Evolutionary conservation across 2,329 filamentous ascomycete species (phyloP).

Genomic region (Xylogone sp.): DNA sequence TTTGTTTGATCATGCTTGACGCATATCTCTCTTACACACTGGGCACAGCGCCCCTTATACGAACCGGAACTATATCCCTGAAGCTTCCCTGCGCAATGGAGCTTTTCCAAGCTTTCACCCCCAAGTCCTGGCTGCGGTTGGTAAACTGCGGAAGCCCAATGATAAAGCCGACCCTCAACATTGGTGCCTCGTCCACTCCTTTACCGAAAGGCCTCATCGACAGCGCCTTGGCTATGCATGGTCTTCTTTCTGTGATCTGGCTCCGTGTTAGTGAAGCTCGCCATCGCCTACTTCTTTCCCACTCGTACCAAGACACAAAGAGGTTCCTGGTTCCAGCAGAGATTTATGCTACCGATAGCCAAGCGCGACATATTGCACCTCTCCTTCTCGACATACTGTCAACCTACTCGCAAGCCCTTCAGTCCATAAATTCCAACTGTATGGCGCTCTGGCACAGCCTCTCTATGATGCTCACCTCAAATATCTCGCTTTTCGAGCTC

Average conservation of each 20-base stretch:
- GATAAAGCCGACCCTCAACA: background rate
- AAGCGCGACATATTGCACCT: conserved; percentile 35
- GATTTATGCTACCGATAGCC: conserved; percentile 43
- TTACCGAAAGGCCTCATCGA: background rate
- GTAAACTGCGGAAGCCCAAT: background rate
- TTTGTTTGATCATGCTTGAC: conserved; percentile 18
- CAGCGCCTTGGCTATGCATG: conserved; percentile 31
- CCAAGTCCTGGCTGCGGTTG: background rate
- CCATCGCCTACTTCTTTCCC: conserved; percentile 35
- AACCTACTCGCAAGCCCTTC: conserved; percentile 37
- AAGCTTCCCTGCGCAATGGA: conserved; percentile 15
- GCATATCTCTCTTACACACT: conserved; percentile 18
- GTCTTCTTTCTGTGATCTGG: conserved; percentile 35
- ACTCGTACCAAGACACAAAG: conserved; percentile 25
- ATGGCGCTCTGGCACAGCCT: conserved; percentile 49
- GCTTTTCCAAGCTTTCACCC: conserved; percentile 14
- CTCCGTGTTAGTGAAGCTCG: conserved; percentile 38
- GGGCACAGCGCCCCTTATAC: conserved; percentile 15
- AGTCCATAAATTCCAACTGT: conserved; percentile 43
- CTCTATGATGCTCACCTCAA: conserved; percentile 47
- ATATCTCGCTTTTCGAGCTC: conserved; percentile 48
- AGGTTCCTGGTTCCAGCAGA: conserved; percentile 38
- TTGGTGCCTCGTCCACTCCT: background rate
- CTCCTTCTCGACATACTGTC: conserved; percentile 32
- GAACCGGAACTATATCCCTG: conserved; percentile 13